phyloP scores from a whole-genome alignment of 495 filamentous ascomycete genomes.

The Hypoxylon intermedium region DNA sequence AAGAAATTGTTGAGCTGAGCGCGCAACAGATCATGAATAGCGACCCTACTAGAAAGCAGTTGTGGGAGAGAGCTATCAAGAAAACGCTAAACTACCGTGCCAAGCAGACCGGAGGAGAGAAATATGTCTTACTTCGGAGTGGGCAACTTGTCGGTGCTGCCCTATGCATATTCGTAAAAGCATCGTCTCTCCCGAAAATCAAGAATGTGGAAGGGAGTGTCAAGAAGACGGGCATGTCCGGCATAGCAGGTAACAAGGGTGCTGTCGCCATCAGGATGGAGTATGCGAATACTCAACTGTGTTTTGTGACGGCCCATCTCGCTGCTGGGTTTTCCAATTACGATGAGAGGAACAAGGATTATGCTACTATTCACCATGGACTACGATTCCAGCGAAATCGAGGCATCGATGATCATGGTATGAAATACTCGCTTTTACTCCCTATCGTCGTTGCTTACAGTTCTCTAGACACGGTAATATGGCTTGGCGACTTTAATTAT shows the following conservation, averaged over 20 bases:
- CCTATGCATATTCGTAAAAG: constrained; percentile 85
- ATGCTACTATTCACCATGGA: constrained; percentile 84
- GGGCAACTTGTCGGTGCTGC: constrained; percentile 96
- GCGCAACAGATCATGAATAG: constrained; percentile 99
- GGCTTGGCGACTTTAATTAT: constrained; percentile 99
- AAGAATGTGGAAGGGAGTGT: constrained; percentile 96
- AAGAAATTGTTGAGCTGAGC: constrained; percentile 95
- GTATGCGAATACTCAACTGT: constrained; percentile 89
- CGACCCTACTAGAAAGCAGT: constrained; percentile 81
- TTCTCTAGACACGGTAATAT: constrained; percentile 77
- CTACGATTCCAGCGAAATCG: constrained; percentile 89
- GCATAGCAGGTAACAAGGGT: constrained; percentile 97
- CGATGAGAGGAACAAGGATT: constrained; percentile 93
- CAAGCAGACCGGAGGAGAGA: constrained; percentile 65
- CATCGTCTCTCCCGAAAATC: constrained; percentile 75
- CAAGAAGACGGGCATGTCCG: constrained; percentile 97
- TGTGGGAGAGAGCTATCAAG: constrained; percentile 85
- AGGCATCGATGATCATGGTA: constrained; percentile 85
- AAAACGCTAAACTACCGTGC: constrained; percentile 75
- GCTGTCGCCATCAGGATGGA: constrained; percentile 97
- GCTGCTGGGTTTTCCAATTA: constrained; percentile 97
- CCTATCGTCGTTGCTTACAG: neutral
- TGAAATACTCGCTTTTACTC: constrained; percentile 17
- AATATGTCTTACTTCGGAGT: constrained; percentile 87
- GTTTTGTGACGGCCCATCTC: constrained; percentile 96